Evolutionary conservation across 768 basidiomycete genomes (phyloP).

Genomic region (Pholiota microspora): DNA sequence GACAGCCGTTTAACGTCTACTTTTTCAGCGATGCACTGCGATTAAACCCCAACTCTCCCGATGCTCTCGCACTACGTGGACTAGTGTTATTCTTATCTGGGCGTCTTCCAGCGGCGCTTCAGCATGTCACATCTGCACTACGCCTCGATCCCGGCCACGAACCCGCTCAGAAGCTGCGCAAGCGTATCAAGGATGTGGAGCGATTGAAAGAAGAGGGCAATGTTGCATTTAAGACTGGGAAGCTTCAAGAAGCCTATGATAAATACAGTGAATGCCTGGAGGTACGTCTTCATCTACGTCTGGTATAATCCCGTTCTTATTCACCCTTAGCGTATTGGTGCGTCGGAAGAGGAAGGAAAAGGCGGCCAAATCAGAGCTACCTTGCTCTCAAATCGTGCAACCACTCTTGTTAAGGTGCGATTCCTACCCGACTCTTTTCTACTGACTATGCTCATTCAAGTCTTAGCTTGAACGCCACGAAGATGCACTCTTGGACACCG

Average conservation of each 20-base stretch:
- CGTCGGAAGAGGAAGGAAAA: slow-evolving; percentile 64
- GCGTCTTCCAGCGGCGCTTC: slow-evolving; percentile 67
- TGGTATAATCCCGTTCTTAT: not conserved
- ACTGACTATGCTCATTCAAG: no score
- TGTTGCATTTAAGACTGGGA: slow-evolving; percentile 61
- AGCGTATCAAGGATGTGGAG: slow-evolving; percentile 81
- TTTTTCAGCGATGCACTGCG: slow-evolving; percentile 68
- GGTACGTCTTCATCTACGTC: slow-evolving; percentile 32
- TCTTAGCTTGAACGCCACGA: slow-evolving; percentile 60
- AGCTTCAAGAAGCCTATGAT: slow-evolving; percentile 57
- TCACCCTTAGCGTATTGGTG: slow-evolving; percentile 58
- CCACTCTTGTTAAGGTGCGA: slow-evolving; percentile 70
- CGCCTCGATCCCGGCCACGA: slow-evolving; percentile 78
- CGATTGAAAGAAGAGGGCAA: slow-evolving; percentile 86
- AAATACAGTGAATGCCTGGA: slow-evolving; percentile 75
- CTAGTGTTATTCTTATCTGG: slow-evolving; percentile 74
- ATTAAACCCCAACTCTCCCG: slow-evolving; percentile 69
- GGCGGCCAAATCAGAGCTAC: slow-evolving; percentile 83
- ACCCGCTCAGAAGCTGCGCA: slow-evolving; percentile 66
- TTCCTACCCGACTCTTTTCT: slow-evolving; percentile 8
- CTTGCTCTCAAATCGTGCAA: slow-evolving; percentile 81
- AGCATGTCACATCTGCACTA: slow-evolving; percentile 70
- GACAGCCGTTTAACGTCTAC: not conserved
- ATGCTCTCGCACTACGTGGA: slow-evolving; percentile 75
- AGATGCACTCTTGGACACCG: slow-evolving; percentile 71